phyloP scores from a whole-genome alignment of 768 basidiomycete species.

The Megacollybia marginata region DNA sequence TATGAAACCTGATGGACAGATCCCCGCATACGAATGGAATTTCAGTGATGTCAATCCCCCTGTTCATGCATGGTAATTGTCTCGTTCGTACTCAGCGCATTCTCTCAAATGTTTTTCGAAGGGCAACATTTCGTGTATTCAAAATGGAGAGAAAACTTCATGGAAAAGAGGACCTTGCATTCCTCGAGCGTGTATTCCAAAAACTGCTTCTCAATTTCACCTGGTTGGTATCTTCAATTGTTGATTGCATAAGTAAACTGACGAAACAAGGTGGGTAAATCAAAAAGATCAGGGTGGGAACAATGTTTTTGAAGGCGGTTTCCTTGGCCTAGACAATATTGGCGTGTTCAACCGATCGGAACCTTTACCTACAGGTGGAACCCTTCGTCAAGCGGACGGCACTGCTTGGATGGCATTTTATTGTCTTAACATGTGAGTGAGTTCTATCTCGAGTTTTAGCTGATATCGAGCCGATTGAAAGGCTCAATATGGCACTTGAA shows the following conservation, averaged over 20 bases:
- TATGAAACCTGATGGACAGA: conserved; percentile 97
- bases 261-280: conserved; percentile 81
- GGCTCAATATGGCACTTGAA: conserved; percentile 96
- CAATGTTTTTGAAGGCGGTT: conserved; percentile 98
- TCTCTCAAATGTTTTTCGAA: conserved; percentile 15
- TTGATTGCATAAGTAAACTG: background rate
- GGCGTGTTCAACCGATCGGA: conserved; percentile 98
- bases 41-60: conserved; percentile 98
- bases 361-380: conserved; percentile 90
- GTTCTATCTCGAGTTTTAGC: conserved; percentile 10
- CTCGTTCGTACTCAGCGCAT: background rate
- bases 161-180: conserved; percentile 82
- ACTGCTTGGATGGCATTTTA: conserved; percentile 99
- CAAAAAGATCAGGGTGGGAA: conserved; percentile 92
- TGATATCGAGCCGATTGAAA: conserved; percentile 19
- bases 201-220: conserved; percentile 96
- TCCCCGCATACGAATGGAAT: conserved; percentile 99
- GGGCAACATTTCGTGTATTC: conserved; percentile 97
- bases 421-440: conserved; percentile 89
- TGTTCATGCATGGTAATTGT: conserved; percentile 86
- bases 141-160: conserved; percentile 97
- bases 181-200: conserved; percentile 97
- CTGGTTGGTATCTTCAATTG: conserved; percentile 43
- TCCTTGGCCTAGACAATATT: conserved; percentile 97
- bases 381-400: conserved; percentile 92